Evolutionary conservation across 192 early-diverging fungal genomes (phyloP), one percentile per base, ranked within the genome.

Genomic region (Spinellus fusiger): DNA sequence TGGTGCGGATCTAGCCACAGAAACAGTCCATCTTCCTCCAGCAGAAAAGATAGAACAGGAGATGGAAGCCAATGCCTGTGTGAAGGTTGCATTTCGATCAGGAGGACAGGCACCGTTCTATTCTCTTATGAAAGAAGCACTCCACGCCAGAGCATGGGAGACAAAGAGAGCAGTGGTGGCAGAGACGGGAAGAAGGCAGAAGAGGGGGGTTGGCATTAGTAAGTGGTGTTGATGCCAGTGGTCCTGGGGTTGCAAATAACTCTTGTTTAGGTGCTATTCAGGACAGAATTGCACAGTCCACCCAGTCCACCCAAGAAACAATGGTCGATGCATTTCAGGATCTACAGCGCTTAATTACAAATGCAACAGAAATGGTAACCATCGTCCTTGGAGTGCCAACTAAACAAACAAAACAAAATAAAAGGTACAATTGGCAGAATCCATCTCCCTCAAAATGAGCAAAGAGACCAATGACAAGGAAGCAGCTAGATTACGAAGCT

Each of bases 281-380:
- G 59, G 73, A 74, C 32, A 70, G 76, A 5, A 86, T 89, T 25
- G 85, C 89, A 37, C 73, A 84, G 51, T 75, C 73, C 12, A 82
- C 88, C 53, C 70, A 84, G 34, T 84, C 73, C n/a, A 73, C 80
- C 6, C 88, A 89, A 23, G 80, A 78, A 46, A 86, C 87, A 2
- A 70, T 98, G 15, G 69, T 77, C 32, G 83, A 88, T 31, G 93
- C 92, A 5, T 99, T 99, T 74, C 74, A 80, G 46, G 96, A 99
- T 65, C 73, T 99, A 32, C 83, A 95, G 32, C 86, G 84, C 18
- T 73, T 99, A 40, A 93, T 91, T 79, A 81, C 81, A 31, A 93
- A 90, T 70, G 94, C 94, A 0, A 78, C 83, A 18, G 89, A 95
- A 56, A 94, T 99, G 89, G 91, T 83, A 26, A 44, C 4, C 18